A percentile compares a stretch with the other conserved stretches of the same genome.
These are phyloP conservation scores for Stagonosporopsis cucurbitacearum DNA, from an alignment of 2,329 filamentous ascomycete species.

Conservation along the genomic window DNA sequence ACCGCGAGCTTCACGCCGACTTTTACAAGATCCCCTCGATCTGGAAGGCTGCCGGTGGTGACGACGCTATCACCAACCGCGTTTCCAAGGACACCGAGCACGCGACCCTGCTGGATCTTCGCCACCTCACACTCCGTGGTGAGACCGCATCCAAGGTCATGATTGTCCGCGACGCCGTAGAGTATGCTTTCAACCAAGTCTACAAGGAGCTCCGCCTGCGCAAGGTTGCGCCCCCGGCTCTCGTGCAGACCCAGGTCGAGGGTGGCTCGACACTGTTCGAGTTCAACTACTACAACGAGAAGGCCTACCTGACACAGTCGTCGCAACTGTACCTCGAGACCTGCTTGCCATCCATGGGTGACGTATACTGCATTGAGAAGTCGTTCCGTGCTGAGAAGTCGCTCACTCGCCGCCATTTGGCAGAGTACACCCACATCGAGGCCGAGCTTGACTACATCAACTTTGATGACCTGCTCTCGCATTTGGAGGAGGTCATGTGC, in stretches of 20 bases:
- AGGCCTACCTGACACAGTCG: constrained; percentile 93
- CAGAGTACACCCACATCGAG: constrained; percentile 97
- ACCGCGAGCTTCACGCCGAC: constrained; percentile 89
- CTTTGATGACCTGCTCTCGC: constrained; percentile 85
- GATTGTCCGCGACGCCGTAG: constrained; percentile 81
- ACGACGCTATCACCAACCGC: constrained; percentile 89
- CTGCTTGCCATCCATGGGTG: constrained; percentile 84
- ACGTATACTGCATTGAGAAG: constrained; percentile 98
- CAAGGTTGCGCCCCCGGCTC: constrained; percentile 86
- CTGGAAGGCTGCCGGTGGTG: constrained; percentile 80
- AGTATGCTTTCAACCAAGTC: constrained; percentile 78
- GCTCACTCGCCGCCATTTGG: constrained; percentile 89
- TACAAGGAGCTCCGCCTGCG: constrained; percentile 79
- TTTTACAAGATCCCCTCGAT: constrained; percentile 75
- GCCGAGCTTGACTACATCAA: constrained; percentile 95
- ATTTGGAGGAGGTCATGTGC: constrained; percentile 88
- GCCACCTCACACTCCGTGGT: constrained; percentile 83
- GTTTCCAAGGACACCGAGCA: constrained; percentile 72
- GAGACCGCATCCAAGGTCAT: constrained; percentile 85
- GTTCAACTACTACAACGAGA: constrained; percentile 87
- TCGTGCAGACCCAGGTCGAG: constrained; percentile 95
- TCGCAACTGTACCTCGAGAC: constrained; percentile 98
- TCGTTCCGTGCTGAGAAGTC: constrained; percentile 98
- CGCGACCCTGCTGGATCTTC: constrained; percentile 78
- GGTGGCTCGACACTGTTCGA: constrained; percentile 90